Percentiles rank a stretch among this genome's conserved stretches.
Conservation (phyloP, 1,284 basidiomycete genomes). For the Puccinia brachypodii region DNA sequence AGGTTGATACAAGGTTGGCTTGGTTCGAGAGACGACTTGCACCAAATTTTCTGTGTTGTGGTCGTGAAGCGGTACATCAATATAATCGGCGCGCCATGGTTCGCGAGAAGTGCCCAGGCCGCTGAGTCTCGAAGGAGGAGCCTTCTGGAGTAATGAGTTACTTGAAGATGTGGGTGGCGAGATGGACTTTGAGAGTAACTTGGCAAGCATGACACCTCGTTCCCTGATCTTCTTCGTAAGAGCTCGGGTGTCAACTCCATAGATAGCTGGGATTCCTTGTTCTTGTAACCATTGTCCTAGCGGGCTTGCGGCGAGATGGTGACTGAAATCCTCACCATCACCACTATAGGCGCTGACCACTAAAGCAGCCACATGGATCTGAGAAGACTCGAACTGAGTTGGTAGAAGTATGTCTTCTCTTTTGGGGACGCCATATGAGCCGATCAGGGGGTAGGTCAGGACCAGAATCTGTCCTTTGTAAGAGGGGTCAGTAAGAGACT, state of each 20-base stretch:
- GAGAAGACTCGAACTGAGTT: slow-evolving; percentile 77
- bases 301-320: slow-evolving; percentile 87
- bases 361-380: slow-evolving; percentile 89
- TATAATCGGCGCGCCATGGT: slow-evolving; percentile 77
- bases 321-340: slow-evolving; percentile 74
- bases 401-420: background rate
- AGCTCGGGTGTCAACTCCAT: slow-evolving; percentile 93
- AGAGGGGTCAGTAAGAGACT: slow-evolving; percentile 97
- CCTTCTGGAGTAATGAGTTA: slow-evolving; percentile 6
- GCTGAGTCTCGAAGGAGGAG: slow-evolving; percentile 1
- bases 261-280: slow-evolving; percentile 90
- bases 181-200: slow-evolving; percentile 62
- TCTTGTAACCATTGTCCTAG: slow-evolving; percentile 93
- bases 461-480: slow-evolving; percentile 98
- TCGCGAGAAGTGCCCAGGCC: slow-evolving; percentile 50
- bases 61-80: slow-evolving; percentile 79
- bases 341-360: slow-evolving; percentile 81
- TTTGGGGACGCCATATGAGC: slow-evolving; percentile 95
- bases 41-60: slow-evolving; percentile 90
- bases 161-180: slow-evolving; percentile 9
- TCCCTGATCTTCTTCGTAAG: slow-evolving; percentile 95
- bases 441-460: slow-evolving; percentile 93
- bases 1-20: slow-evolving; percentile 72
- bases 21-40: slow-evolving; percentile 74
- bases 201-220: slow-evolving; percentile 87